Evolutionary conservation across 257 asterid genomes (phyloP).

Genomic region (Solanum chmielewskii): DNA sequence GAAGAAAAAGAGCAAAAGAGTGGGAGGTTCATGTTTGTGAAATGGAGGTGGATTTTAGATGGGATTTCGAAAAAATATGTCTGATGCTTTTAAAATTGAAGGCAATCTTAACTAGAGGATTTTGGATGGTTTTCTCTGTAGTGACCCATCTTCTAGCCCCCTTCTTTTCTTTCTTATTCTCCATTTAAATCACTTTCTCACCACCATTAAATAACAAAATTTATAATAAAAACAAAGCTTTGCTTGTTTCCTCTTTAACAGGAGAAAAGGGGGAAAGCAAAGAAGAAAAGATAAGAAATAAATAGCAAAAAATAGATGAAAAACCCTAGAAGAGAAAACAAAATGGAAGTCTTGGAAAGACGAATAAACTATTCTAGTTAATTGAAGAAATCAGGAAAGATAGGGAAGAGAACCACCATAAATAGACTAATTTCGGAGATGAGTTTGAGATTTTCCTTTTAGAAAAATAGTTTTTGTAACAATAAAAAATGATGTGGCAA

Average conservation of each 20-base stretch:
- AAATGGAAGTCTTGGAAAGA: not conserved
- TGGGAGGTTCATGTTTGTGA: not conserved
- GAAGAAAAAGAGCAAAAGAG: not conserved
- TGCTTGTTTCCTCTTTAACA: not conserved
- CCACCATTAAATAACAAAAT: not conserved
- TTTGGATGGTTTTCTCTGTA: not conserved
- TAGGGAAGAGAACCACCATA: not conserved
- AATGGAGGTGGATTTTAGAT: not conserved
- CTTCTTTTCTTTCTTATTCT: not conserved
- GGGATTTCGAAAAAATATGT: not conserved
- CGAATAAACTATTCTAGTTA: not conserved
- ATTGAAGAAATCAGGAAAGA: not conserved
- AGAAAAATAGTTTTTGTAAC: not conserved
- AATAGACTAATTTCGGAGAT: not conserved
- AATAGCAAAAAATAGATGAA: not conserved
- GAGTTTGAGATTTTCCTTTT: not conserved
- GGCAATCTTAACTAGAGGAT: not conserved
- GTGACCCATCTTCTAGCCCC: not conserved
- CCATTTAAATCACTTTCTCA: not conserved
- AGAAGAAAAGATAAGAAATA: not conserved
- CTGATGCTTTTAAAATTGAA: not conserved
- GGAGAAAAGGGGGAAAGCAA: not conserved
- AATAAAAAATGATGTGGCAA: not conserved
- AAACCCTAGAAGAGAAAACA: not conserved
- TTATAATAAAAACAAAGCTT: not conserved